A percentile compares a stretch with the other conserved stretches of the same genome.
Conservation (phyloP, 2,329 filamentous ascomycete species). For the Westerdykella aurantiaca region DNA sequence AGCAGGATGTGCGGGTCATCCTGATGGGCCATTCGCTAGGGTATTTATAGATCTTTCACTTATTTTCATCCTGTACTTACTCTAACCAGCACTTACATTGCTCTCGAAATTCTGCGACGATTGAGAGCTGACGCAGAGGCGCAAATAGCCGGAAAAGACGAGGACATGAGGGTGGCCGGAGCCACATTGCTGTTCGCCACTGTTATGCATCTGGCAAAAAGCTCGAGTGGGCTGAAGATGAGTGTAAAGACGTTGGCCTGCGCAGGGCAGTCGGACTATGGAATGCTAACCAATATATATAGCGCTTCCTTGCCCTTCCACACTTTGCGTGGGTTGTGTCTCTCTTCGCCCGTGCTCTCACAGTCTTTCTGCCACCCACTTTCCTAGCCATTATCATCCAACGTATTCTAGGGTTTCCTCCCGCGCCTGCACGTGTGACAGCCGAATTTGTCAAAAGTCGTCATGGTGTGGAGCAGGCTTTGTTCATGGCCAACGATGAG, state of each 20-base stretch:
- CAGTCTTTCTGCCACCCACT: conserved; percentile 37
- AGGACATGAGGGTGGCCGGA: conserved; percentile 22
- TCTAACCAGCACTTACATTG: conserved; percentile 36
- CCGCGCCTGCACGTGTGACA: conserved; percentile 43
- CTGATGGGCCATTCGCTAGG: conserved; percentile 39
- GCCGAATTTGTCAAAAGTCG: conserved; percentile 46
- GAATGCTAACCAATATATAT: too few relatives aligned
- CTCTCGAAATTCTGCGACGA: conserved; percentile 38
- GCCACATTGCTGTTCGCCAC: conserved; percentile 44
- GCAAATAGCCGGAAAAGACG: background rate
- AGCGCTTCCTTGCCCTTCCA: too few relatives aligned
- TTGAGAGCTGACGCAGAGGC: conserved; percentile 20
- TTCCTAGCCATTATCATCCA: conserved; percentile 41
- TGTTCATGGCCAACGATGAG: conserved; percentile 55
- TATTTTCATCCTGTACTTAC: too few relatives aligned
- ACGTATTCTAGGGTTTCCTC: conserved; percentile 39
- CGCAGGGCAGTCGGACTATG: too few relatives aligned
- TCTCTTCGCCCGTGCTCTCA: conserved; percentile 40
- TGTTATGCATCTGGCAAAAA: conserved; percentile 43
- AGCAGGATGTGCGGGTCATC: conserved; percentile 17
- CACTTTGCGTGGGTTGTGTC: conserved; percentile 12
- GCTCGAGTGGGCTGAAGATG: conserved; percentile 38
- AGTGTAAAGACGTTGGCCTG: conserved; percentile 26
- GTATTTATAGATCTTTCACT: too few relatives aligned
- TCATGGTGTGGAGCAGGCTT: conserved; percentile 49